phyloP scores from a whole-genome alignment of 768 basidiomycete genomes.

The Leccinum longicurvipes region DNA sequence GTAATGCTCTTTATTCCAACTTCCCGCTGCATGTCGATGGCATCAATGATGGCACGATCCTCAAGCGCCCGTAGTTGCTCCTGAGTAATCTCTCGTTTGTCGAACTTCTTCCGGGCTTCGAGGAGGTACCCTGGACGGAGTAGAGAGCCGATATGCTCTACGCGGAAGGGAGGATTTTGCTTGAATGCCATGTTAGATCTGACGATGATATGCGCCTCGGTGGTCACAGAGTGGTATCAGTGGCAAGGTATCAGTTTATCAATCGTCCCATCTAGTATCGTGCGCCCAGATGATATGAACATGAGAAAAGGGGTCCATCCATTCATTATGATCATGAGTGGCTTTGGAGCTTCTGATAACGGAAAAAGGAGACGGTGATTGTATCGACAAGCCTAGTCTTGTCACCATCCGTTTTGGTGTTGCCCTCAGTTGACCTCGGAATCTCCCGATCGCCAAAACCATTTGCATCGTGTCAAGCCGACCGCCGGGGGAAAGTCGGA shows the following conservation, averaged over 20 bases:
- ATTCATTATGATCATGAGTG: background rate
- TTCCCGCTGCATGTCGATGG: slow-evolving; percentile 37
- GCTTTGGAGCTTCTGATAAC: background rate
- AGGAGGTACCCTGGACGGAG: slow-evolving; percentile 41
- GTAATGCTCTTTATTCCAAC: slow-evolving; percentile 42
- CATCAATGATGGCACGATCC: slow-evolving; percentile 36
- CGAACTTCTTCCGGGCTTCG: slow-evolving; percentile 34
- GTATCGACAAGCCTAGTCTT: background rate
- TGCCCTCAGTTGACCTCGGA: too few species aligned
- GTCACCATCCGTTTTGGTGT: too few species aligned
- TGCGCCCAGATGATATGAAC: background rate
- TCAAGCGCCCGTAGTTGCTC: slow-evolving; percentile 37
- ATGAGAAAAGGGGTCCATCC: background rate
- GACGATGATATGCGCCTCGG: background rate
- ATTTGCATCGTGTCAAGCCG: too few species aligned
- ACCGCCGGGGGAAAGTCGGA: too few species aligned
- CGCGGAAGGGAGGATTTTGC: slow-evolving; percentile 40
- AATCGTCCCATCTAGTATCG: background rate
- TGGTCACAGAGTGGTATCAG: slow-evolving; percentile 6
- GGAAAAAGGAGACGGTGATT: too few species aligned
- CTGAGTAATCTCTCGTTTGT: slow-evolving; percentile 29
- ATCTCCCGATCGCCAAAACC: too few species aligned
- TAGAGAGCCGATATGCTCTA: slow-evolving; percentile 44
- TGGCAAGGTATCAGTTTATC: background rate
- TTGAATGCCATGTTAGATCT: slow-evolving; percentile 15